phyloP scores from a whole-genome alignment of 805 yeast genomes.

The Cyberlindnera maclurae region DNA sequence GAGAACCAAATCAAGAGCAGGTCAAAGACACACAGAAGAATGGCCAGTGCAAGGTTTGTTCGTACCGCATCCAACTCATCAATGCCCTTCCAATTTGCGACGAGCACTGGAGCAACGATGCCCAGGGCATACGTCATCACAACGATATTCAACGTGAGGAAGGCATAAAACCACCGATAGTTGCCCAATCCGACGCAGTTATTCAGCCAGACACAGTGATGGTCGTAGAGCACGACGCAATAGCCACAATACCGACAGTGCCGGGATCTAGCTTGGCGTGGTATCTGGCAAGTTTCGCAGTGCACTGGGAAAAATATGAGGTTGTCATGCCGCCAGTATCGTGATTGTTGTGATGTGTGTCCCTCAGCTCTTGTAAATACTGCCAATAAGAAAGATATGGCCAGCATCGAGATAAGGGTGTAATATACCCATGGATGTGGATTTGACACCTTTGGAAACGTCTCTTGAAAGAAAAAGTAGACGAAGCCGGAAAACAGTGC shows the following conservation, averaged over 20 bases:
- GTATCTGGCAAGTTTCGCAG: slow-evolving; percentile 53
- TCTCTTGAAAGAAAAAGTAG: slow-evolving; percentile 9
- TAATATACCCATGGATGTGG: slow-evolving; percentile 17
- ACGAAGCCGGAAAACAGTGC: slow-evolving; percentile 10
- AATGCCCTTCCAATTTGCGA: slow-evolving; percentile 2
- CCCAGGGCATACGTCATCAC: slow-evolving; percentile 39
- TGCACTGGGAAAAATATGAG: slow-evolving; percentile 16
- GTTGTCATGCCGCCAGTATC: slow-evolving; percentile 11
- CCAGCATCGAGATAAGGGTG: slow-evolving; percentile 3
- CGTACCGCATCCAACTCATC: slow-evolving; percentile 1
- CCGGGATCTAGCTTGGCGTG: slow-evolving; percentile 66
- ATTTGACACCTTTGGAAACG: slow-evolving; percentile 7
- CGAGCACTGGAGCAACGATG: slow-evolving; percentile 9
- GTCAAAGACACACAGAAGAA: slow-evolving; percentile 38
- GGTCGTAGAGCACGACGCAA: slow-evolving; percentile 64
- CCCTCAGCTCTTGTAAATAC: slow-evolving; percentile 11
- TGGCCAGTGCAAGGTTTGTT: slow-evolving; percentile 23
- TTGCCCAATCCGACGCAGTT: slow-evolving; percentile 70
- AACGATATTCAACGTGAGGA: slow-evolving; percentile 41
- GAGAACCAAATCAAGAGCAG: slow-evolving; percentile 39
- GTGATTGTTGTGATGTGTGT: slow-evolving; percentile 1
- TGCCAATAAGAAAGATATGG: slow-evolving; percentile 7
- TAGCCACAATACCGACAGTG: slow-evolving; percentile 65
- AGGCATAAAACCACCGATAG: slow-evolving; percentile 51
- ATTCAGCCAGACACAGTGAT: slow-evolving; percentile 67